Base-by-base conservation (phyloP, 129 eudicot species). In the Chrysanthemum seticuspe region DNA sequence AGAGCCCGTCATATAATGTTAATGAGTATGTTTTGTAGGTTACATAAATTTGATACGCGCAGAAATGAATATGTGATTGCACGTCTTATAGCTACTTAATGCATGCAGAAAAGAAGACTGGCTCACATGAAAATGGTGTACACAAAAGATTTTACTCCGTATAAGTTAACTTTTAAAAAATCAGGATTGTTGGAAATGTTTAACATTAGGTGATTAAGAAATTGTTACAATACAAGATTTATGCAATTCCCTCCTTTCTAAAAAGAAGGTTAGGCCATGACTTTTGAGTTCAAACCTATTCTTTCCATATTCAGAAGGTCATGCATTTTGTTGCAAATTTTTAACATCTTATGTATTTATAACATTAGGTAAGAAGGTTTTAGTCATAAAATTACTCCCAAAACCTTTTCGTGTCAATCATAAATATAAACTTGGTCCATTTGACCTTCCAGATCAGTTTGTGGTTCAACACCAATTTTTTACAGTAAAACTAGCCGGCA, bases 231-330 rank as follows among this genome's bases (percentile, higher is more conserved):
- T 44, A 55, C 64, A 29, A 72, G 52, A 72, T 25, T 16, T 57
- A 57, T 60, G 45, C 21, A 71, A 18, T 71, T 56, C 65, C 21
- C 40, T 19, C 19, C 55, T 63, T 73, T 73, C 68, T 21, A 62
- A 50, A 27, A 73, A 50, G 48, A 61, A 47, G 56, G 21, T 72
- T 27, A 73, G 16, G 12, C 77, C n/a, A 27, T 10, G 47, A 72
- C 40, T 27, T 49, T 44, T 45, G 34, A 56, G 58, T 48, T 25
- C 51, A 73, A 51, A 48, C 27, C 14, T 73, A n/a, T 5, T 31
- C 73, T 67, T 67, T 73, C 77, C 40, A 73, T 73, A 62, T 50
- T 15, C 15, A 63, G 66, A 56, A 44, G 51, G 55, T 5, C 71
- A 67, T 44, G 67, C 21, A 45, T 16, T 51, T 27, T 63, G 53